Conservation (phyloP, 164 flowering plant genomes). For the Piper longum region DNA sequence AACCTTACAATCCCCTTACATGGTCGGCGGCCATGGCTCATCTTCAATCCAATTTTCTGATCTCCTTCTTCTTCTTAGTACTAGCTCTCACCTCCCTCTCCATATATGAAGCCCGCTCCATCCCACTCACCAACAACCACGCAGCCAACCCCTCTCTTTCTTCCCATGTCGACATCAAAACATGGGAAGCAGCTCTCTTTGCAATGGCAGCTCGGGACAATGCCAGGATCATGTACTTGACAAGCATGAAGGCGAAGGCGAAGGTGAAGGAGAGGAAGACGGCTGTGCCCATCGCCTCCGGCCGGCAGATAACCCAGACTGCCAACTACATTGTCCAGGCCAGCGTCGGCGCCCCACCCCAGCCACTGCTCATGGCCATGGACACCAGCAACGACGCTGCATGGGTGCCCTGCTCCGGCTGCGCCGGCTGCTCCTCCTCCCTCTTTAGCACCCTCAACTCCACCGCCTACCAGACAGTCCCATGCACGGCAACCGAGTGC, state of each 20-base stretch:
- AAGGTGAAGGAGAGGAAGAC: slow-evolving; percentile 39
- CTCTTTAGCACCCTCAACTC: slow-evolving; percentile 34
- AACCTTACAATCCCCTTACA: too few relatives aligned
- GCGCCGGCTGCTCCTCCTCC: slow-evolving; percentile 57
- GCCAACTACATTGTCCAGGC: slow-evolving; percentile 64
- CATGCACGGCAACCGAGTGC: slow-evolving; percentile 55
- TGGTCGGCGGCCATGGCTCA: neutral
- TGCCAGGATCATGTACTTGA: slow-evolving; percentile 24
- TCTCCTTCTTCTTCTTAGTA: neutral
- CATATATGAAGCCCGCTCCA: neutral
- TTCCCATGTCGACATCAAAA: slow-evolving; percentile 7
- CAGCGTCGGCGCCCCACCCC: slow-evolving; percentile 68
- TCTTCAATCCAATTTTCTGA: neutral
- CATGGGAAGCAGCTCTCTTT: slow-evolving; percentile 33
- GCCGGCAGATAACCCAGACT: slow-evolving; percentile 45
- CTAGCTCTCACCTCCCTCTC: too few relatives aligned
- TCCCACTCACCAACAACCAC: neutral
- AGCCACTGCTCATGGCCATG: slow-evolving; percentile 59
- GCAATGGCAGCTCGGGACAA: slow-evolving; percentile 27
- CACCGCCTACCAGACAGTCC: slow-evolving; percentile 34
- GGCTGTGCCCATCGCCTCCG: slow-evolving; percentile 64
- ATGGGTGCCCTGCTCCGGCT: slow-evolving; percentile 80
- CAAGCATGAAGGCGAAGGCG: slow-evolving; percentile 31
- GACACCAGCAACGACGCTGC: slow-evolving; percentile 83
- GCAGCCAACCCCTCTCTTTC: slow-evolving; percentile 26